Percentiles rank a stretch among this genome's conserved stretches.
These are phyloP conservation scores for Phytophthora colocasiae DNA, from an alignment of 352 stramenopile genomes.

Conservation along the genomic window DNA sequence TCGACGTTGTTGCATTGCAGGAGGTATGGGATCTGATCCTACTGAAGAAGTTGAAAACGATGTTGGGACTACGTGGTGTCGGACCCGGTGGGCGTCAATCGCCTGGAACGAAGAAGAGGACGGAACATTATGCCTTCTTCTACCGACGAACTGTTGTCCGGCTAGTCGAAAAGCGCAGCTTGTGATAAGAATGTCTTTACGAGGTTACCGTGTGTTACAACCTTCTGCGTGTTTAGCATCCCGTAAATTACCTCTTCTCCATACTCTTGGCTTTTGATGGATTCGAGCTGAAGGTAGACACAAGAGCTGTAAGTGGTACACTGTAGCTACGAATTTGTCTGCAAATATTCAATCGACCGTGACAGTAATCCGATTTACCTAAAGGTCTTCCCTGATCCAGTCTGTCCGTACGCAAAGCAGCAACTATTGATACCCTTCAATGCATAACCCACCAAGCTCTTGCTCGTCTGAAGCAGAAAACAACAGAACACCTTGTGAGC, in stretches of 20 bases:
- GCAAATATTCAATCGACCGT: constrained; percentile 82
- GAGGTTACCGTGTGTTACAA: constrained; percentile 53
- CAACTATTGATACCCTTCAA: constrained; percentile 94
- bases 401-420: constrained; percentile 94
- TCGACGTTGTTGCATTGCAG: constrained; percentile 75
- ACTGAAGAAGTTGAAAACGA: constrained; percentile 59
- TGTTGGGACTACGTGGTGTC: constrained; percentile 73
- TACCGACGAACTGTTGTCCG: constrained; percentile 47
- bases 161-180: constrained; percentile 34
- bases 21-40: constrained; percentile 70
- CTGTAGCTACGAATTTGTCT: not conserved
- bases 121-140: constrained; percentile 65
- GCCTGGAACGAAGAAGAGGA: constrained; percentile 33
- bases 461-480: constrained; percentile 62
- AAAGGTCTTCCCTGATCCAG: constrained; percentile 86
- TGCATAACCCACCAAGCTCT: constrained; percentile 89
- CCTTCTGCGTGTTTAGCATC: constrained; percentile 82
- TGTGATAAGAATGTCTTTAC: constrained; percentile 33
- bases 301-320: not conserved
- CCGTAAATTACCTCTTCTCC: constrained; percentile 86
- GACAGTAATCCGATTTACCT: constrained; percentile 87
- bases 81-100: constrained; percentile 36
- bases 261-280: constrained; percentile 61
- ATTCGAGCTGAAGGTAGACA: constrained; percentile 67
- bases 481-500: not conserved